phyloP scores from a whole-genome alignment of 257 asterid genomes.

The Solanum peruvianum region DNA sequence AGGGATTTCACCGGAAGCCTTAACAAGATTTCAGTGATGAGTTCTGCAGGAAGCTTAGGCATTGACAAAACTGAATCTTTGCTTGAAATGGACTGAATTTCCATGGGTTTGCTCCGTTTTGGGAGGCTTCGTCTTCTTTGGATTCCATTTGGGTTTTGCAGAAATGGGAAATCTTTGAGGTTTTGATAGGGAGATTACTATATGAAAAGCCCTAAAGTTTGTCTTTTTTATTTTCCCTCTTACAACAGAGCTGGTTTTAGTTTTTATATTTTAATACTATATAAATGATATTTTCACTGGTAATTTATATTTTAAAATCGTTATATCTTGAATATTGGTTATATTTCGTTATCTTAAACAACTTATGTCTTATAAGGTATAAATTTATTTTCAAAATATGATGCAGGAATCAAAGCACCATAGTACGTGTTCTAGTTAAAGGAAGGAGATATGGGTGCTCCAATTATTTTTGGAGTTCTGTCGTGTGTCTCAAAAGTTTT shows the following conservation, averaged over 20 bases:
- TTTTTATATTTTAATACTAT: no score
- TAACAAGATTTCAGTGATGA: not conserved
- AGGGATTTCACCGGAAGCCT: not conserved
- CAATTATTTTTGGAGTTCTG: not conserved
- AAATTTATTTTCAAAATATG: no score
- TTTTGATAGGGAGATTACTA: not conserved
- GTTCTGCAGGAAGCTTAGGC: conserved; percentile 7
- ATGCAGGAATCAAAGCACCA: not conserved
- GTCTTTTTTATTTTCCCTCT: not conserved
- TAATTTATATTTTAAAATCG: no score
- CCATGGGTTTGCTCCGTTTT: not conserved
- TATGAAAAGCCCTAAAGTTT: not conserved
- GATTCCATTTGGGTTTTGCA: not conserved
- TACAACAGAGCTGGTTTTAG: not conserved
- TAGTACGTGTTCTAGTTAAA: no score
- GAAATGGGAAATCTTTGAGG: not conserved
- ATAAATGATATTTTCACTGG: not conserved
- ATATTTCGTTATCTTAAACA: no score
- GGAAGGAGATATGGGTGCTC: not conserved
- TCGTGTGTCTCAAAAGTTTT: not conserved
- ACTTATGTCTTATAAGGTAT: not conserved
- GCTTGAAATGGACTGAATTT: not conserved
- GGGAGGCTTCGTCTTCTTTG: not conserved
- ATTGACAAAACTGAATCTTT: conserved; percentile 34
- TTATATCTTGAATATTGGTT: no score